Base-by-base conservation (phyloP, 345 rosid species). In the Anacardium occidentale region DNA sequence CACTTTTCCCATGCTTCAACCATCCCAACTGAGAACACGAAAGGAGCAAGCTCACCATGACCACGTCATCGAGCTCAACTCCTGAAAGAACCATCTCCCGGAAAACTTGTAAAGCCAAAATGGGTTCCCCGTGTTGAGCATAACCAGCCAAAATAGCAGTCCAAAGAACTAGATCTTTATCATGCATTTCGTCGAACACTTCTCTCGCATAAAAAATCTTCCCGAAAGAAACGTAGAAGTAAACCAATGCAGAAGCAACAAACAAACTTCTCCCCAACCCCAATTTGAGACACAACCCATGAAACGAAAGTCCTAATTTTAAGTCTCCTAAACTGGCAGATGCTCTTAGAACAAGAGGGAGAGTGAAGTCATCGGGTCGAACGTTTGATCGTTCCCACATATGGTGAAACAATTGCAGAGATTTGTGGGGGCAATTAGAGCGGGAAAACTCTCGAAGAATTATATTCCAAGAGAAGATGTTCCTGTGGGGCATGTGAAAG, bases 391-490 rank as follows among this genome's bases (percentile, higher is more conserved):
- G 80, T 10, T 72, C 72, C 88, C 84, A 75, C 91, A 89, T 86
- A 6, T 69, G 78, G 72, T 79, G 75, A 78, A 89, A 89, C 83
- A 87, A 79, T 0, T 42, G 74, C 2, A 83, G 59, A 21, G 91
- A 76, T 17, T 68, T 62, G 21, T 75, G 62, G 2, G 88, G 83
- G 5, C 40, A 75, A 48, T 61, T 67, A 0, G 94, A 87, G 56
- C 89, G 85, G 15, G 86, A 84, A 69, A 87, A 84, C 76, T 89
- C 90, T 0, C 94, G 90, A 32, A 89, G 77, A 37, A 87, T 73
- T 53, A 87, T 89, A 52, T 89, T 89, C 94, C 92, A 87, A 0
- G 92, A 87, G 80, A 75, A 87, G n/a, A 85, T 79, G 74, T 86
- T 87, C 34, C 81, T 81, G 14, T 47, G 6, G 1, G 89, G 94